Base-by-base conservation (phyloP, 2,329 filamentous ascomycete genomes). In the Ceratocystiopsis sp. region DNA sequence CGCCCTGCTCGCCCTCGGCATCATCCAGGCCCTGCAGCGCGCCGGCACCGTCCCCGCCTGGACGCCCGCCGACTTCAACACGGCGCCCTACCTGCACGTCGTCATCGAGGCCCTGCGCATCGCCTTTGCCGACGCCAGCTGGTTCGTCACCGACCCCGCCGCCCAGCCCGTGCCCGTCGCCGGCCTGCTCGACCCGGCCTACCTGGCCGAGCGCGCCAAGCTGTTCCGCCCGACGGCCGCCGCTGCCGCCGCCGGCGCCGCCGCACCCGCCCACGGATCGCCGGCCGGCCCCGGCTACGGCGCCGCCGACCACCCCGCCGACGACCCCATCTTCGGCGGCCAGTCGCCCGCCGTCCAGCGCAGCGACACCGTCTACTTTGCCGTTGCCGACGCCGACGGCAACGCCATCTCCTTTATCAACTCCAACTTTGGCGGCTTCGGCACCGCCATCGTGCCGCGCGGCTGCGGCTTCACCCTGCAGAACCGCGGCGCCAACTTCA, bases 331-430 rank as follows among this genome's bases (percentile, higher is more conserved):
- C 40, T 37, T 35, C 18, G 16, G 16, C 14, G 15, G 57, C 33
- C 45, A 52, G 2, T 84, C 57, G 2, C 86, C 86, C 0, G 89
- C 89, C 0, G 75, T 93, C 47, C 79, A 78, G 49, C 81, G 82
- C 61, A 83, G 80, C 58, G 91, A 98, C 59, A 96, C 91, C 0
- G 91, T 96, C 25, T 96, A 96, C 65, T 93, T 96, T 56, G 78
- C 80, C 45, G 81, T 81, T 12, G 81, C 86, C 0, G 91, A 96
- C 62, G 61, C 67, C 1, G 66, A 76, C 32, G 91, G 91, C 43
- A 96, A 96, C 60, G 89, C 82, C 33, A 87, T 91, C 42, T 91
- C 82, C 18, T 95, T 96, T 64, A 96, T 96, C 66, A 96, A 94
- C 69, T 87, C 80, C 61, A 93, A 89, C 67, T 96, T 87, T 61